phyloP scores from a whole-genome alignment of 305 asterid genomes.

The Rubia balearica region DNA sequence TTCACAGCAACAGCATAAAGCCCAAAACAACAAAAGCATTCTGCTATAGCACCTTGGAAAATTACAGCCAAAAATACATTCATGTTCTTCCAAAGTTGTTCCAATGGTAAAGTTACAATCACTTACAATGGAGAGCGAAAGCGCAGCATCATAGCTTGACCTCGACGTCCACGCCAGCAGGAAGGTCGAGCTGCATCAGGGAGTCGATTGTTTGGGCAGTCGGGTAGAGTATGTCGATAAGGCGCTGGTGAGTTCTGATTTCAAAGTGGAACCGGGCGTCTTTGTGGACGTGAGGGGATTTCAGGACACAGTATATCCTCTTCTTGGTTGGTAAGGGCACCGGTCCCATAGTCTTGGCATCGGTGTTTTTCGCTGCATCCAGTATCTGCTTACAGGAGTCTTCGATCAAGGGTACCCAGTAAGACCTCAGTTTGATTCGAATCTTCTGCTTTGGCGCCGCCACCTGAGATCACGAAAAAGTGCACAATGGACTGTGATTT shows the following conservation, averaged over 20 bases:
- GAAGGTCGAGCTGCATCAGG: constrained; percentile 90
- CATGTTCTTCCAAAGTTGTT: constrained; percentile 5
- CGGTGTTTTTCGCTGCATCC: constrained; percentile 78
- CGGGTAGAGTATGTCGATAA: constrained; percentile 86
- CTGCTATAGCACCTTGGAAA: background rate
- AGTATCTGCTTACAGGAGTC: constrained; percentile 83
- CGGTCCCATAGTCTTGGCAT: constrained; percentile 93
- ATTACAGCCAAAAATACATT: constrained; percentile 9
- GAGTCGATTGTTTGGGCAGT: constrained; percentile 98
- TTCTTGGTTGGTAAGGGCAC: constrained; percentile 92
- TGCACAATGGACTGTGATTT: background rate
- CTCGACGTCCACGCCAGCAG: constrained; percentile 95
- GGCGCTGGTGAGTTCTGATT: constrained; percentile 90
- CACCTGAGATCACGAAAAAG: constrained; percentile 30
- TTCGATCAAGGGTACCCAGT: constrained; percentile 84
- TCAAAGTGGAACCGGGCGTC: constrained; percentile 96
- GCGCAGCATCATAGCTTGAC: constrained; percentile 63
- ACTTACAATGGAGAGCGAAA: constrained; percentile 1
- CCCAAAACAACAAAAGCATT: background rate
- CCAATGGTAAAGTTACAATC: constrained; percentile 3
- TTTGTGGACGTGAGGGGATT: constrained; percentile 98
- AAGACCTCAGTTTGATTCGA: constrained; percentile 80
- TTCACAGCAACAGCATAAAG: background rate
- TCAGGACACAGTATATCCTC: constrained; percentile 76
- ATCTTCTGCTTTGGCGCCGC: constrained; percentile 79